Base-by-base conservation (phyloP, 352 stramenopile genomes). In the Pythium insidiosum region DNA sequence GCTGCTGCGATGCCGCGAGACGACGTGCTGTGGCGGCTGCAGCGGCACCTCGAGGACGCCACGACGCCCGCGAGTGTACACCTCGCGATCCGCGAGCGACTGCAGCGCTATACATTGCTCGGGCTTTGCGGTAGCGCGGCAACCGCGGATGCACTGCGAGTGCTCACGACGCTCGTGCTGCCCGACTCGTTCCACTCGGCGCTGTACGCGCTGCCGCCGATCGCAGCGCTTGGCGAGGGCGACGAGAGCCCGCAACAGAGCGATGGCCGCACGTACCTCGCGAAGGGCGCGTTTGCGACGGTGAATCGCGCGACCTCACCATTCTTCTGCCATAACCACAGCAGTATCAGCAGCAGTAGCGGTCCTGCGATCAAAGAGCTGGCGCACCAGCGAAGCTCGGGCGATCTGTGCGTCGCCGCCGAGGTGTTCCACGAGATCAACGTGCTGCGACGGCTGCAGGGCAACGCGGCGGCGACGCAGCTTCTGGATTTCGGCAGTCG, bases 401-500 rank as follows among this genome's bases (percentile, higher is more conserved):
- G 70, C 0, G 63, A 80, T 5, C 30, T 68, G 21, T 83, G 62
- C 15, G 50, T 75, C 12, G 33, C 77, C 1, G 61, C 42, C 6
- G 55, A 71, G 6, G 12, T 82, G 4, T 84, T 68, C 39, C 73
- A 76, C 42, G 74, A 87, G 53, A 45, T 87, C 6, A 38, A 41
- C 0, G 68, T 83, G 18, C 61, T 87, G 6, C 60, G 68, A 19
- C 59, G 55, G 13, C 54, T 87, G 0, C 56, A 61, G 30, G 67
- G 69, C n/a, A 63, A 83, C 11, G 20, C 41, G 12, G 61, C 71
- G 21, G 69, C 69, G 15, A 71, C 66, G 10, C 71, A 84, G 41
- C 39, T 87, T 2, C 31, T 87, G 13, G 74, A 87, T 39, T 84
- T 65, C 48, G 74, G 74, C 3, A 78, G 79, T 33, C 50, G 61